Percentiles rank a stretch among this genome's conserved stretches.
These are phyloP conservation scores for Atkinsonella texensis DNA, from an alignment of 2,329 filamentous ascomycete genomes.

Conservation along the genomic window DNA sequence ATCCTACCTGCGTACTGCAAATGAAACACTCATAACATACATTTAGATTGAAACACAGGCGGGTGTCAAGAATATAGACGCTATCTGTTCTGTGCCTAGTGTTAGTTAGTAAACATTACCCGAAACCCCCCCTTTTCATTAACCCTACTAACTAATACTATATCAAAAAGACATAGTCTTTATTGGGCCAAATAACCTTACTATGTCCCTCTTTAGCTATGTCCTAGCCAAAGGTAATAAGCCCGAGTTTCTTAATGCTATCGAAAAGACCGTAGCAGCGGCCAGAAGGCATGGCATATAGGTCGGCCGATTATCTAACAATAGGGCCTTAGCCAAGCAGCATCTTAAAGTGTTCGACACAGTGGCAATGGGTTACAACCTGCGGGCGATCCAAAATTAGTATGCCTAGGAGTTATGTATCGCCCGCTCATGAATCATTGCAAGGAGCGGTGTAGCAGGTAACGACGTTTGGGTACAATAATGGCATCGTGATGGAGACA, in stretches of 20 bases:
- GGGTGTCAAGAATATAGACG: slow-evolving; percentile 32
- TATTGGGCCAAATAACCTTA: slow-evolving; percentile 33
- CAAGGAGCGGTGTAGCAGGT: too few relatives aligned
- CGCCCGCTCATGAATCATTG: slow-evolving; percentile 19
- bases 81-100: slow-evolving; percentile 24
- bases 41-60: slow-evolving; percentile 32
- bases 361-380: slow-evolving; percentile 30
- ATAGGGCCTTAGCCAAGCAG: slow-evolving; percentile 29
- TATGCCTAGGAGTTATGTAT: slow-evolving; percentile 29
- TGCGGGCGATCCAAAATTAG: slow-evolving; percentile 37
- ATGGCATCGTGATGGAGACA: too few relatives aligned
- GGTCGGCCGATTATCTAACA: slow-evolving; percentile 34
- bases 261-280: slow-evolving; percentile 32
- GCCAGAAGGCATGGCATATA: slow-evolving; percentile 37
- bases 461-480: too few relatives aligned
- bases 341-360: slow-evolving; percentile 27
- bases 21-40: slow-evolving; percentile 30
- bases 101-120: slow-evolving; percentile 11
- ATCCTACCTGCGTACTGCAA: slow-evolving; percentile 30
- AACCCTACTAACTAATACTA: too few relatives aligned
- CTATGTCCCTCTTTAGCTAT: slow-evolving; percentile 27
- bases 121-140: too few relatives aligned
- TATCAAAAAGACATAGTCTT: slow-evolving; percentile 24
- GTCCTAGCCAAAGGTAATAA: slow-evolving; percentile 33
- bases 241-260: slow-evolving; percentile 32